These are phyloP conservation scores for Biscutella auriculata DNA, from an alignment of 441 rosid species.

Conservation along the genomic window DNA sequence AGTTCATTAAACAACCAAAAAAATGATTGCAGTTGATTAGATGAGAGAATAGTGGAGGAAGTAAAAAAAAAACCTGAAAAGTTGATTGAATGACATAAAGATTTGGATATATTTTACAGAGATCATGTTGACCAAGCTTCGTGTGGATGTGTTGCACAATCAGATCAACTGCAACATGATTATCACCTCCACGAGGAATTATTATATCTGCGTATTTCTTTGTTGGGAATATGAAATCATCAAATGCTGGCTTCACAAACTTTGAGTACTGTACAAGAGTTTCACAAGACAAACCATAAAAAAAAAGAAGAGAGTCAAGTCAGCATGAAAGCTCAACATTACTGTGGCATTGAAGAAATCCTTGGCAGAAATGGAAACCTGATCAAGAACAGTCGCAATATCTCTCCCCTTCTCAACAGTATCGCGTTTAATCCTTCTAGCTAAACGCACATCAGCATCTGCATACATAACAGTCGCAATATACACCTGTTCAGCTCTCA, in stretches of 20 bases:
- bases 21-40: no score
- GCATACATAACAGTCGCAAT: no score
- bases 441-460: constrained; percentile 99
- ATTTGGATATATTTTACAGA: constrained; percentile 93
- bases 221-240: constrained; percentile 94
- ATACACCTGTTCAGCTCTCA: no score
- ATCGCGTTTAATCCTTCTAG: constrained; percentile 94
- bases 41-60: no score
- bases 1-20: no score
- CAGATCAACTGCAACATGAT: constrained; percentile 92
- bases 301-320: no score
- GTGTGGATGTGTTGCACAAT: constrained; percentile 95
- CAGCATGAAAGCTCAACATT: no score
- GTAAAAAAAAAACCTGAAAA: no score
- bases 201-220: constrained; percentile 95
- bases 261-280: constrained; percentile 98
- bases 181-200: constrained; percentile 98
- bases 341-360: no score
- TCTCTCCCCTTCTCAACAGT: constrained; percentile 89
- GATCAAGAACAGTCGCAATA: constrained; percentile 82
- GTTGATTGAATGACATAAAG: constrained; percentile 89
- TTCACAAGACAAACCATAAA: no score
- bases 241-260: constrained; percentile 96
- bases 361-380: no score
- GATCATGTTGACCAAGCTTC: constrained; percentile 94